Percentiles rank a stretch among this genome's conserved stretches.
phyloP scores from a whole-genome alignment of 441 rosid genomes.

The Erodium chrysanthum region DNA sequence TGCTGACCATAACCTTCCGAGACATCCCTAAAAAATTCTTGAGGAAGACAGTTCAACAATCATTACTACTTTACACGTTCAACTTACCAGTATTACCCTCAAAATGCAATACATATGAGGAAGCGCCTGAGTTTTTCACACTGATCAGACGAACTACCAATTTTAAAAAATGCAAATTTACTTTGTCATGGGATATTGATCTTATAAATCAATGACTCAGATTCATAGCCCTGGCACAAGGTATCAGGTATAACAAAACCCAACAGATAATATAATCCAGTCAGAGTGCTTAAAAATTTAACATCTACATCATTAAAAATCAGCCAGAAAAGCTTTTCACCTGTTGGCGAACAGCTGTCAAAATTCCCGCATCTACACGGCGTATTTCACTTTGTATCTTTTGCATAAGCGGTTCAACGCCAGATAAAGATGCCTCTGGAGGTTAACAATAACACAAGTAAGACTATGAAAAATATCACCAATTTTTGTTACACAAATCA shows the following conservation, averaged over 20 bases:
- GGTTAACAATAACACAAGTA: slow-evolving; percentile 16
- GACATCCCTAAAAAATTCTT: neutral
- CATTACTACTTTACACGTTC: neutral
- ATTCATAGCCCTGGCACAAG: neutral
- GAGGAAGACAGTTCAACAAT: neutral
- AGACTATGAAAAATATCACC: neutral
- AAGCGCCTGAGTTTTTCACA: neutral
- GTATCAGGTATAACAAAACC: neutral
- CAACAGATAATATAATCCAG: neutral
- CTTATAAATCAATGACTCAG: neutral
- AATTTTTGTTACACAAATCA: neutral
- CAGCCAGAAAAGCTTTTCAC: slow-evolving; percentile 27
- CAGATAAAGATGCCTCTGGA: slow-evolving; percentile 96
- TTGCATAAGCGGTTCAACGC: slow-evolving; percentile 96
- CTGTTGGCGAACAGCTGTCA: slow-evolving; percentile 99
- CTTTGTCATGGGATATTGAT: neutral
- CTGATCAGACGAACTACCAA: neutral
- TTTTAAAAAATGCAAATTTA: neutral
- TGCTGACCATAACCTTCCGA: neutral
- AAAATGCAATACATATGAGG: neutral
- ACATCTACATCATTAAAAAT: neutral
- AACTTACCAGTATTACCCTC: neutral
- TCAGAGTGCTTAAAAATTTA: neutral
- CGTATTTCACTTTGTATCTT: slow-evolving; percentile 92
- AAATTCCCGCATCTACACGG: slow-evolving; percentile 81